phyloP scores from a whole-genome alignment of 495 filamentous ascomycete genomes.

The Annulohypoxylon bovei region DNA sequence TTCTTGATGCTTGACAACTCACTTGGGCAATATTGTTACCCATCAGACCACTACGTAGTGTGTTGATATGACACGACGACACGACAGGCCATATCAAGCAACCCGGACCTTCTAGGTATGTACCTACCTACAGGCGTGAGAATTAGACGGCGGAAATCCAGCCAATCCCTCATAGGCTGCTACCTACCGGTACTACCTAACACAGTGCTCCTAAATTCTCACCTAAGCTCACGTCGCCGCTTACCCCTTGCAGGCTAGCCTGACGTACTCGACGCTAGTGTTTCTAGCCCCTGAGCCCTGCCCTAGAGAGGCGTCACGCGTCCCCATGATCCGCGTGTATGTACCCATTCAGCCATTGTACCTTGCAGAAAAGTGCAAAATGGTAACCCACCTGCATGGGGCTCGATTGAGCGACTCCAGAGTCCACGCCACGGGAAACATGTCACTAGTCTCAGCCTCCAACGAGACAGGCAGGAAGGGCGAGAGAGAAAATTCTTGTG shows the following conservation, averaged over 20 bases:
- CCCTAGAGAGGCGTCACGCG: slow-evolving; percentile 20
- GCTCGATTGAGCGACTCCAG: slow-evolving; percentile 16
- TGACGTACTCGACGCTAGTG: slow-evolving; percentile 20
- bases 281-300: slow-evolving; percentile 28
- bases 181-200: not conserved
- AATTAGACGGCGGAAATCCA: slow-evolving; percentile 3
- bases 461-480: slow-evolving; percentile 14
- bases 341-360: not conserved
- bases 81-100: slow-evolving; percentile 14
- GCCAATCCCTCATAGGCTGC: slow-evolving; percentile 11
- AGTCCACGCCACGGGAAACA: slow-evolving; percentile 19
- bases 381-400: slow-evolving; percentile 16
- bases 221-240: slow-evolving; percentile 26
- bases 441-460: slow-evolving; percentile 38
- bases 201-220: slow-evolving; percentile 11
- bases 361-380: slow-evolving; percentile 39
- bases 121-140: not conserved
- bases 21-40: not conserved
- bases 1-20: slow-evolving; percentile 1
- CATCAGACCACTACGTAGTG: slow-evolving; percentile 6
- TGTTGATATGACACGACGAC: slow-evolving; percentile 8
- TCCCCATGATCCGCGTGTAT: slow-evolving; percentile 5
- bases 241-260: slow-evolving; percentile 28
- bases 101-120: slow-evolving; percentile 7
- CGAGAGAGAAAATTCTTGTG: slow-evolving; percentile 8